Evolutionary conservation across 2,329 filamentous ascomycete species (phyloP), one percentile per base, ranked within the genome.

Genomic region (Calonectria hawksworthii): DNA sequence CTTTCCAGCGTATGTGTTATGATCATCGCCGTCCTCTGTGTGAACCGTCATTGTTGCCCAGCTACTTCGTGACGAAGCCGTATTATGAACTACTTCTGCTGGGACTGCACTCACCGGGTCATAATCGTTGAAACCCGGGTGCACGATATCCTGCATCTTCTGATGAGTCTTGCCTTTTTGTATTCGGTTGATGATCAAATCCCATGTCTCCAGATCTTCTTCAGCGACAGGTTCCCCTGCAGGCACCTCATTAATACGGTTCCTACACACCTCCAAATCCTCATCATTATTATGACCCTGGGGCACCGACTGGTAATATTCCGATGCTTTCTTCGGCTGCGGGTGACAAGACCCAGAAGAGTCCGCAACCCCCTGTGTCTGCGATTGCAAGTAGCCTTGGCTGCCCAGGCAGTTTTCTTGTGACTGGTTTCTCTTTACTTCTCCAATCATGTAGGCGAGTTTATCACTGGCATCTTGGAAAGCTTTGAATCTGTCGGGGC

Each of bases 121-220:
- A 59, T 73, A 81, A 51, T 80, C 77, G 32, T 77, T 74, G 13
- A 81, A 66, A 10, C 71, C 75, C n/a, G 77, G 75, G 18, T 80
- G 77, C 32, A 77, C 61, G n/a, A 76, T 67, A 2, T 64, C 66
- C 72, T 59, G 69, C 73, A 38, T 73, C 44, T 44, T 73, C n/a
- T 41, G 51, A 65, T 73, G 74, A 6, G 79, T 32, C 2, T 77
- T 74, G 44, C 70, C 72, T 4, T 44, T 21, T 23, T 75, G 74
- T 36, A 78, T 77, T 4, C 50, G 66, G 1, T 44, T 50, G 18
- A 74, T 65, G 23, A 80, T 67, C 75, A 79, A 81, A 16, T 63
- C 72, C 61, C 75, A 79, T 41, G 74, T 73, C 28, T 75, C 23
- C 1, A 41, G 2, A 9, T 63, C 56, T 30, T 26, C n/a, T 36